phyloP scores from a whole-genome alignment of 1,284 basidiomycete species.

The Cerrena zonata region DNA sequence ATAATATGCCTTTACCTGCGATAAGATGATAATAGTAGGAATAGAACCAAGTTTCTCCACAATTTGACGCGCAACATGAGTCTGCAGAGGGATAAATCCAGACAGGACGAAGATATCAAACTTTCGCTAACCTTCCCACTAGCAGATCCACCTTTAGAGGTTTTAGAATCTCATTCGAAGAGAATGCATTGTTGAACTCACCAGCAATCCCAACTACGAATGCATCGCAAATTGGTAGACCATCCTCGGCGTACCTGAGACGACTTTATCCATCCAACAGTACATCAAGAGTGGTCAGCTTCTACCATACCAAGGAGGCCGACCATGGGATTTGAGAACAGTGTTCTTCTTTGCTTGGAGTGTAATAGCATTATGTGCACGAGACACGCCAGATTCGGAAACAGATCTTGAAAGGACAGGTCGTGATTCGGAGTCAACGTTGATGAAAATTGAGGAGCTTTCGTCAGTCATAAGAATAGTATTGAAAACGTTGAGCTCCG shows the following conservation, averaged over 20 bases:
- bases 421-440: background rate
- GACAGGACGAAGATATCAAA: no score
- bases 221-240: slow-evolving; percentile 61
- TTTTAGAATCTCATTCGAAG: background rate
- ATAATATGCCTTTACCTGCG: slow-evolving; percentile 51
- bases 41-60: slow-evolving; percentile 77
- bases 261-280: slow-evolving; percentile 11
- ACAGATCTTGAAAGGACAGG: background rate
- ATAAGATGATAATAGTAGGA: slow-evolving; percentile 84
- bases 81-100: slow-evolving; percentile 46
- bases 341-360: slow-evolving; percentile 60
- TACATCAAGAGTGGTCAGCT: background rate
- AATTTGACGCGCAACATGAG: slow-evolving; percentile 86
- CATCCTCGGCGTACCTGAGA: slow-evolving; percentile 70
- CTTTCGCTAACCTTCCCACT: slow-evolving; percentile 75
- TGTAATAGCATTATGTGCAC: background rate
- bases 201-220: slow-evolving; percentile 94
- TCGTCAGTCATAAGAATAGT: background rate
- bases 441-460: background rate
- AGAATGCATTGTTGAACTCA: slow-evolving; percentile 33
- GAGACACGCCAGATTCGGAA: background rate
- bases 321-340: slow-evolving; percentile 76
- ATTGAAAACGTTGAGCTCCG: no score
- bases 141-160: slow-evolving; percentile 71
- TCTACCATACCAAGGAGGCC: slow-evolving; percentile 65